Base-by-base conservation (phyloP, 441 rosid genomes). In the Pelargonium myrrhifolium region DNA sequence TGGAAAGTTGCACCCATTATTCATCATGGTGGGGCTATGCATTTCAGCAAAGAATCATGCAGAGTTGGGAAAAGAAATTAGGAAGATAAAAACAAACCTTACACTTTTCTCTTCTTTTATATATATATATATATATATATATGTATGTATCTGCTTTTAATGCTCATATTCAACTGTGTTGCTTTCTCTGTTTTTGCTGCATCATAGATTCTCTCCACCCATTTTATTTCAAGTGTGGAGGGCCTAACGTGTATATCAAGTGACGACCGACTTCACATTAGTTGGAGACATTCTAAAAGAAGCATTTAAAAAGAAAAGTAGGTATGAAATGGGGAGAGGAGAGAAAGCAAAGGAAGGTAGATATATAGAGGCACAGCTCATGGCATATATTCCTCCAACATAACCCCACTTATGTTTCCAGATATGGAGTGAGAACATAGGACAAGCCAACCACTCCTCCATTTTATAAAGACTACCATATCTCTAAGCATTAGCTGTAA, bases 321-420 rank as follows among this genome's bases (percentile, higher is more conserved):
- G 64, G 70, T 76, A 66, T 77, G 84, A 75, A 78, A 76, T 77
- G 74, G 68, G 72, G 60, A 55, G 14, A 40, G 39, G 24, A 62
- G 71, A 53, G 39, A 72, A 73, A 73, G 40, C 9, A 35, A 35
- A 35, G 40, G 40, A 35, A 35, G 40, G 6, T 28, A 79, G 68
- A 71, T 69, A 76, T 1, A 22, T 22, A 77, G 81, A 76, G 85
- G 62, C 81, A 85, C 85, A 81, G 83, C 84, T 83, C 83, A 84
- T 64, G 84, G 97, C 93, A 88, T 88, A 91, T 89, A 91, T 93
- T 91, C 95, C 84, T 80, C 80, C 80, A 83, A 80, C 84, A 74
- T 75, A 77, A 71, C 89, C 96, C 95, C 89, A 86, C 93, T 76
- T 67, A 72, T 88, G 93, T 86, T 89, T 86, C 92, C 93, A 72